phyloP scores from a whole-genome alignment of 257 asterid species.

The Solanum bulbocastanum region DNA sequence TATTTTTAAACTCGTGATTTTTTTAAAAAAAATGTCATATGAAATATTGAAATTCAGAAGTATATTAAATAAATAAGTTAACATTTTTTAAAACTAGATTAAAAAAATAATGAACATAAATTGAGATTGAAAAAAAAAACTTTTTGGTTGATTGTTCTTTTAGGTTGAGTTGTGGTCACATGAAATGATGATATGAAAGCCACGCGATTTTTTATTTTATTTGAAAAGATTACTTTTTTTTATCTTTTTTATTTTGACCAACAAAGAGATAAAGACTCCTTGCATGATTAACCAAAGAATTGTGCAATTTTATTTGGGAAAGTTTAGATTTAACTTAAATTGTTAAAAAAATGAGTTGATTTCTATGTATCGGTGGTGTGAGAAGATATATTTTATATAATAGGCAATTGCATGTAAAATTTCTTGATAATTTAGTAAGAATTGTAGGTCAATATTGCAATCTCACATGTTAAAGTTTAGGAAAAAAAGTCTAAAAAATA shows the following conservation, averaged over 20 bases:
- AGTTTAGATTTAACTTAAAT: not conserved
- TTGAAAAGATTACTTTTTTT: not conserved
- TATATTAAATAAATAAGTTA: not conserved
- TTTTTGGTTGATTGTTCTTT: constrained; percentile 8
- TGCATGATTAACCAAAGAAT: not conserved
- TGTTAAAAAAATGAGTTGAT: not conserved
- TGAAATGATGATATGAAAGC: constrained; percentile 8
- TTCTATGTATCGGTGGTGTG: not conserved
- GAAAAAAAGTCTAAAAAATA: too few species aligned
- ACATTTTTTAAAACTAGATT: not conserved
- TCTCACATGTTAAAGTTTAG: not conserved
- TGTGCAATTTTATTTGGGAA: not conserved
- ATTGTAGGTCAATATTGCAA: not conserved
- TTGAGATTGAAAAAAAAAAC: not conserved
- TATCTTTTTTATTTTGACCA: not conserved
- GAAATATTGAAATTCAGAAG: not conserved
- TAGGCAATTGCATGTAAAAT: not conserved
- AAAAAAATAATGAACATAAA: not conserved
- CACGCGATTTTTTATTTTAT: constrained; percentile 19
- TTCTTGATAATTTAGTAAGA: not conserved
- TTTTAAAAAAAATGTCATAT: not conserved
- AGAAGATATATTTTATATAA: not conserved
- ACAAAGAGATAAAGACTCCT: not conserved
- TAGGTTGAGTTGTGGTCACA: constrained; percentile 26
- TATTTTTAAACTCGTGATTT: not conserved